phyloP scores from a whole-genome alignment of 768 basidiomycete species.

The Pleurotus ostreatus region DNA sequence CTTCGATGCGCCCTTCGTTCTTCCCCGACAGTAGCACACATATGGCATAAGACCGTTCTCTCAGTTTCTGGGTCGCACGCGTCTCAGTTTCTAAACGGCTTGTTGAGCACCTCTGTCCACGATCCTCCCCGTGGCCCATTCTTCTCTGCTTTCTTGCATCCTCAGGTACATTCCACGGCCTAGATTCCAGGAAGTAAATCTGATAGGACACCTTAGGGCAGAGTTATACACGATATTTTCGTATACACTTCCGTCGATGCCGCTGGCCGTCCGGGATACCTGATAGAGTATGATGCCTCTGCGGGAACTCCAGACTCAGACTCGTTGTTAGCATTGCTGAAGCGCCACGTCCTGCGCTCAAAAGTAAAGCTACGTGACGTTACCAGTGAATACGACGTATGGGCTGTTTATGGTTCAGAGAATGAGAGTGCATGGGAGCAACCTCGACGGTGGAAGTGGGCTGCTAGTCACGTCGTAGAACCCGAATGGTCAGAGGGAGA shows the following conservation, averaged over 20 bases:
- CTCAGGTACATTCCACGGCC: constrained; percentile 52
- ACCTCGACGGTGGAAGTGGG: constrained; percentile 40
- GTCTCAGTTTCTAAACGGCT: constrained; percentile 76
- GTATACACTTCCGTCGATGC: constrained; percentile 58
- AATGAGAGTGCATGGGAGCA: constrained; percentile 27
- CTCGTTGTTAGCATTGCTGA: constrained; percentile 66
- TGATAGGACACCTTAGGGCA: constrained; percentile 51
- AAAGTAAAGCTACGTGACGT: constrained; percentile 83
- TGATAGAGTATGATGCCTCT: constrained; percentile 70
- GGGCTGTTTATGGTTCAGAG: constrained; percentile 72
- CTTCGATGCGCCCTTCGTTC: constrained; percentile 39
- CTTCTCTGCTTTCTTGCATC: constrained; percentile 73
- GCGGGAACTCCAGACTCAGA: constrained; percentile 28
- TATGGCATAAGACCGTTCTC: constrained; percentile 65
- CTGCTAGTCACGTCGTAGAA: constrained; percentile 74
- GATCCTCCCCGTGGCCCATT: constrained; percentile 44
- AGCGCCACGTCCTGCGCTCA: constrained; percentile 81
- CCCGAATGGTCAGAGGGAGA: constrained; percentile 56
- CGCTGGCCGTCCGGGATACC: constrained; percentile 45
- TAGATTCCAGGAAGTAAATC: constrained; percentile 10
- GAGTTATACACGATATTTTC: constrained; percentile 87
- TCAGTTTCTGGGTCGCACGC: constrained; percentile 81
- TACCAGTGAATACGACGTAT: constrained; percentile 74
- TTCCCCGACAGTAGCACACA: constrained; percentile 52
- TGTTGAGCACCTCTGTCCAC: constrained; percentile 52